phyloP scores from a whole-genome alignment of 495 filamentous ascomycete species.

The Trichoderma erinaceum region DNA sequence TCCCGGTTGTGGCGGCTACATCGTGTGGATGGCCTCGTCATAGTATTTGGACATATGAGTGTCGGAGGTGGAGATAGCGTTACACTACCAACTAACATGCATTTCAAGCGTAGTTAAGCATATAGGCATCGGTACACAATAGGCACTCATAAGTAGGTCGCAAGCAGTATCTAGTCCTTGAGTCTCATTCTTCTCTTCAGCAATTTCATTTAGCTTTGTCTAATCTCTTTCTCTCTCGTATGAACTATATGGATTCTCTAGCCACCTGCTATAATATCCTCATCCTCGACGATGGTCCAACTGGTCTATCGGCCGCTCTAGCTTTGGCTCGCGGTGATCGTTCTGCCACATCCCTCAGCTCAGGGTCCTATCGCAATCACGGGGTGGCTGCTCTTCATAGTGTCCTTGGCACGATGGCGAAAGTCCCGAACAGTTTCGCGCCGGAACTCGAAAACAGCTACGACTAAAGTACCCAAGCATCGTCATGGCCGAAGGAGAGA shows the following conservation, averaged over 20 bases:
- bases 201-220: no score
- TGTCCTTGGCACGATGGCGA: neutral
- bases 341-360: neutral
- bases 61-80: no score
- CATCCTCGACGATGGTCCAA: neutral
- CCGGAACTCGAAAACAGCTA: neutral
- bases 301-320: neutral
- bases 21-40: no score
- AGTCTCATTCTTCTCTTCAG: no score
- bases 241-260: slow-evolving; percentile 20
- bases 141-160: no score
- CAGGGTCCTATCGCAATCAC: neutral
- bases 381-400: neutral
- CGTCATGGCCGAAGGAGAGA: neutral
- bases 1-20: no score
- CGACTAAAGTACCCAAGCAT: neutral
- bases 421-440: neutral
- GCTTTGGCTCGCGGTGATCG: neutral
- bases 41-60: no score
- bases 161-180: no score
- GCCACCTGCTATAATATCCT: neutral
- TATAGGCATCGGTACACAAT: no score
- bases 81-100: no score
- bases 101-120: no score
- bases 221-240: no score